A percentile compares a stretch with the other conserved stretches of the same genome.
Evolutionary conservation across 1,284 basidiomycete species (phyloP).

Genomic region (Wallemia hederae): DNA sequence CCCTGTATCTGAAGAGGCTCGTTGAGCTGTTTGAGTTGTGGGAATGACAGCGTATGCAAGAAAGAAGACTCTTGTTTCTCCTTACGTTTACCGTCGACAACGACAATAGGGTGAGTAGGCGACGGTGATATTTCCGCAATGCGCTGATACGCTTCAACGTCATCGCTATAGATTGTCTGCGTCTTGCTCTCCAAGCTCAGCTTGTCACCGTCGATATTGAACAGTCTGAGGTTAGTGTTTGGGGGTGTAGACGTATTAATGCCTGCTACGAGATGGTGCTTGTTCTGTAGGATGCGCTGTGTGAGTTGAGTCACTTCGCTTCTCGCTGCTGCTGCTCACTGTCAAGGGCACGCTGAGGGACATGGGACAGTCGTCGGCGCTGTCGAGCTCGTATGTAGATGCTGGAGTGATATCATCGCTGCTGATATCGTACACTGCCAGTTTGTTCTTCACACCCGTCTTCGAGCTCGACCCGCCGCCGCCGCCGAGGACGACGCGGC

Average conservation of each 20-base stretch:
- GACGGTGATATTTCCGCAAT: neutral
- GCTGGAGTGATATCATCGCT: neutral
- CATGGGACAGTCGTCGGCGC: neutral
- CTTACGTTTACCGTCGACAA: neutral
- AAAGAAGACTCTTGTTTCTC: neutral
- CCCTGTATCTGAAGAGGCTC: neutral
- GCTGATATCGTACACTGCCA: slow-evolving; percentile 22
- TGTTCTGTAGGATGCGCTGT: too few species aligned
- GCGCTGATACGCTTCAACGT: neutral
- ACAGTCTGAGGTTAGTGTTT: neutral
- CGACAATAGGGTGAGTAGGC: neutral
- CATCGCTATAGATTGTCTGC: neutral
- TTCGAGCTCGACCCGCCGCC: slow-evolving; percentile 42
- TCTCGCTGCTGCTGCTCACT: neutral
- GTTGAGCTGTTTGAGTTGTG: neutral
- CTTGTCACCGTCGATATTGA: neutral
- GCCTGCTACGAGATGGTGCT: neutral
- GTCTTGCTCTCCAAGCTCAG: neutral
- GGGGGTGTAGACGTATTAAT: neutral
- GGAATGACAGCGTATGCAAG: neutral
- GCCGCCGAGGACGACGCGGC: slow-evolving; percentile 54
- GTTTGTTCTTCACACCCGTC: slow-evolving; percentile 72
- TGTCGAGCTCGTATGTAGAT: neutral
- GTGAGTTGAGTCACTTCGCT: neutral
- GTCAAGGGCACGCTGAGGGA: neutral